phyloP scores from a whole-genome alignment of 2,329 filamentous ascomycete species.

The Ophiocordyceps camponoti-saundersi region DNA sequence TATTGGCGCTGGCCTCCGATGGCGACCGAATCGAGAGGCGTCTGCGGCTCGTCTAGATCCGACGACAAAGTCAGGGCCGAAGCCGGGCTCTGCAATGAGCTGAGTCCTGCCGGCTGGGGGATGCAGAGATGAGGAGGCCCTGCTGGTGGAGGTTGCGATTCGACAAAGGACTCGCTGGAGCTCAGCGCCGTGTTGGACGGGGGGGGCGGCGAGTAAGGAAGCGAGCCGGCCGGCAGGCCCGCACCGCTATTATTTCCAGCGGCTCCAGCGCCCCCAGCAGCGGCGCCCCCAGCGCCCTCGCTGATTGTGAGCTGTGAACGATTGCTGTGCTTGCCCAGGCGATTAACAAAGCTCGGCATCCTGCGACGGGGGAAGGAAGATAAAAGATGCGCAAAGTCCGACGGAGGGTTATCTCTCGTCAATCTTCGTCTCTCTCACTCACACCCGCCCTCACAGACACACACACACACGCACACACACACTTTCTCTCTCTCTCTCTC shows the following conservation, averaged over 20 bases:
- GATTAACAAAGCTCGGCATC: slow-evolving; percentile 38
- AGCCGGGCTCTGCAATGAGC: slow-evolving; percentile 14
- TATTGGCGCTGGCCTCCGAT: not conserved
- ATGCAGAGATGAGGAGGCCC: slow-evolving; percentile 13
- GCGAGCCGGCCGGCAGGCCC: slow-evolving; percentile 12
- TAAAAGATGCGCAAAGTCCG: no score
- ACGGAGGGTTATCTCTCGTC: no score
- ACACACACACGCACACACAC: no score
- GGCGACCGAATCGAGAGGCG: slow-evolving; percentile 16
- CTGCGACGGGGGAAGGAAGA: slow-evolving; percentile 3
- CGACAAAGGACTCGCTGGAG: slow-evolving; percentile 30
- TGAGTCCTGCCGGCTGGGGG: slow-evolving; percentile 10
- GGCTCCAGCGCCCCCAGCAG: not conserved
- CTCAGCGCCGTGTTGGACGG: slow-evolving; percentile 18
- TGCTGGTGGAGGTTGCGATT: slow-evolving; percentile 4
- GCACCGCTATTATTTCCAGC: slow-evolving; percentile 2
- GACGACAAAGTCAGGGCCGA: slow-evolving; percentile 4
- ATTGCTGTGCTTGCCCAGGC: slow-evolving; percentile 37
- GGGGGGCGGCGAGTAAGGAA: slow-evolving; percentile 1
- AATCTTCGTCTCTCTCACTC: no score
- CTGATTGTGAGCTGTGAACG: slow-evolving; percentile 38
- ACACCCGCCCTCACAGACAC: no score
- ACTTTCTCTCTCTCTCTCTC: no score
- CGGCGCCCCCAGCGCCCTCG: slow-evolving; percentile 14
- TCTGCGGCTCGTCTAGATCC: slow-evolving; percentile 6